phyloP scores from a whole-genome alignment of 169 alveolate species.

The Eimeria sp. region DNA sequence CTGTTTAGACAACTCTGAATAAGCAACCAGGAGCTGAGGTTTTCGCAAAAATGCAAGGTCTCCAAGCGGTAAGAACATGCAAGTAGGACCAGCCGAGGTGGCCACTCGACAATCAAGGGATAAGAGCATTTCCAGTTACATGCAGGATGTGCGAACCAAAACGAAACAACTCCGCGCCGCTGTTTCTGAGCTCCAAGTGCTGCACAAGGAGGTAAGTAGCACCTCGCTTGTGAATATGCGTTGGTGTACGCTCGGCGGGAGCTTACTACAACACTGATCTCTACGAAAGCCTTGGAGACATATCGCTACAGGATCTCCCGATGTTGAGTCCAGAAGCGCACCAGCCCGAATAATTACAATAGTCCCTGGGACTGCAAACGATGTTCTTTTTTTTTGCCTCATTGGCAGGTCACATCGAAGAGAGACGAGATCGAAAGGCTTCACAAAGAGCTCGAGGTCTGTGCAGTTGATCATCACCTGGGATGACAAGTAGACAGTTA shows the following conservation, averaged over 20 bases:
- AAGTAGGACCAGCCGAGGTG: background rate
- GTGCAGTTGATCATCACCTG: background rate
- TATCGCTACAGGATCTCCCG: background rate
- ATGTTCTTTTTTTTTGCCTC: background rate
- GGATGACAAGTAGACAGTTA: background rate
- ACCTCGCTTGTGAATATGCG: background rate
- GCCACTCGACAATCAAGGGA: background rate
- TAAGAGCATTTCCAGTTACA: slow-evolving; percentile 1
- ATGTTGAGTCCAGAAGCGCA: background rate
- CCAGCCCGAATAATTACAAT: background rate
- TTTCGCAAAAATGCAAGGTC: slow-evolving; percentile 9
- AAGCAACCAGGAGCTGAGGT: slow-evolving; percentile 55
- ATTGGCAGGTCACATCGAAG: slow-evolving; percentile 91
- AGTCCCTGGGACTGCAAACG: background rate
- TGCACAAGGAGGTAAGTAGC: slow-evolving; percentile 89
- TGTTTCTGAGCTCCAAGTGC: slow-evolving; percentile 92
- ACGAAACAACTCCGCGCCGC: slow-evolving; percentile 92
- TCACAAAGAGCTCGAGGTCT: slow-evolving; percentile 88
- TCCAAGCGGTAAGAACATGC: slow-evolving; percentile 24
- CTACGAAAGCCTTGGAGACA: background rate
- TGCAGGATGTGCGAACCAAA: slow-evolving; percentile 92
- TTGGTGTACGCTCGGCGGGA: background rate
- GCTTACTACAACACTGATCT: background rate
- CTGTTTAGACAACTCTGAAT: slow-evolving; percentile 2
- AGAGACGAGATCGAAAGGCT: slow-evolving; percentile 93